Percentiles rank a stretch among this genome's conserved stretches.
Evolutionary conservation across 2,329 filamentous ascomycete genomes (phyloP).

Genomic region (Cercospora sp.): DNA sequence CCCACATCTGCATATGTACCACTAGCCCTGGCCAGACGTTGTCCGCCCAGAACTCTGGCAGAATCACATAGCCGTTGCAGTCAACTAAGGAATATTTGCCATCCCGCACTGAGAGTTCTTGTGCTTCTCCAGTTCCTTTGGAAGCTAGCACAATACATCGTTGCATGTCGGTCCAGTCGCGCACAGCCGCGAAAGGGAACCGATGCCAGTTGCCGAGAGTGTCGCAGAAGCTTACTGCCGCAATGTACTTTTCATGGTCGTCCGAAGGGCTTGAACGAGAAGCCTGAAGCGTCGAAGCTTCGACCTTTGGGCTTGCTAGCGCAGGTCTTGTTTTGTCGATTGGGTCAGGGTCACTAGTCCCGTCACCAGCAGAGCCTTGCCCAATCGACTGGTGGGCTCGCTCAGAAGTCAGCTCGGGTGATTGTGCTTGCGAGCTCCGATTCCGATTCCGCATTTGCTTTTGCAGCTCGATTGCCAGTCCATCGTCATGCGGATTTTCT

Average conservation of each 20-base stretch:
- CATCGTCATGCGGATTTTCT: too few relatives aligned
- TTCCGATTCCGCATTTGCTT: background rate
- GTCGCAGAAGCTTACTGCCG: background rate
- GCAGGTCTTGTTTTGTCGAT: background rate
- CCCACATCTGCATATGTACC: background rate
- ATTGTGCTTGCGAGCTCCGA: background rate
- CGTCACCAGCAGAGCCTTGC: background rate
- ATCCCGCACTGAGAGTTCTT: background rate
- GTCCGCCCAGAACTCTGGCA: background rate
- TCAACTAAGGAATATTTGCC: background rate
- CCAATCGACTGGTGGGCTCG: background rate
- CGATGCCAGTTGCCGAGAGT: background rate
- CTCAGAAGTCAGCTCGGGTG: background rate
- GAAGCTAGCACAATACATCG: background rate
- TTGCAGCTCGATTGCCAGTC: background rate
- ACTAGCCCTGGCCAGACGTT: background rate
- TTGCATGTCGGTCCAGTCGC: background rate
- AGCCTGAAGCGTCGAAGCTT: background rate
- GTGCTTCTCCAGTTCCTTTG: background rate
- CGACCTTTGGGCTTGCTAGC: background rate
- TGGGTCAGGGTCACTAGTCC: background rate
- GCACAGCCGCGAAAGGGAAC: background rate
- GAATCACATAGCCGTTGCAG: background rate
- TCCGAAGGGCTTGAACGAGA: background rate
- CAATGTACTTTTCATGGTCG: background rate